Evolutionary conservation across 371 early-diverging fungal species (phyloP), one percentile per base, ranked within the genome.

Genomic region (Mortierella sp.): DNA sequence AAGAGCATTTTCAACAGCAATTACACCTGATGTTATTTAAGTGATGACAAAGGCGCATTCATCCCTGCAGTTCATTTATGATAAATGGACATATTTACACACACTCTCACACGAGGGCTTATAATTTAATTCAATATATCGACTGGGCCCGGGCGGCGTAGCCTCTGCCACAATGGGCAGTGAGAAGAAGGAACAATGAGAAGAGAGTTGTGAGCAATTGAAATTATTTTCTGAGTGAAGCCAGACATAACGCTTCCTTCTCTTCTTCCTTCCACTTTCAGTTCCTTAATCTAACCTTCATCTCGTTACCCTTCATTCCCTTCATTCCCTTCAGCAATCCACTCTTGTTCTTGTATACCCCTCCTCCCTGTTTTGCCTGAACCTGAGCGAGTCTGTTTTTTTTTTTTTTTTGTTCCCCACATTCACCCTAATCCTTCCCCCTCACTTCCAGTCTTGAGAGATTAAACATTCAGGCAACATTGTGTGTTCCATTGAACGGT

Each of bases 71-170:
- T 52, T 52, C 52, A 55, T 55, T 55, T 55, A 28, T 55, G 26
- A 52, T n/a, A 52, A 52, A 52, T 5, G 20, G 9, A 52, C 18
- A 52, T 22, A 52, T 8, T 18, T 9, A 52, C 9, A 52, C 52
- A 52, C 52, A 52, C n/a, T 52, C 28, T 26, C 55, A 28, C 24
- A 55, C 28, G 24, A 28, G 55, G 35, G 58, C 30, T 28, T 24
- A 55, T 55, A 55, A 47, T 18, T 55, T 28, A 55, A 55, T 28
- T 22, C 45, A 62, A 43, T 43, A 9, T n/a, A 45, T 60, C 20
- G 16, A n/a, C 39, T 12, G 28, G 62, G 62, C 45, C 62, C 62
- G 62, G 62, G 62, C 62, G 62, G 62, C 26, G 40, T 45, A n/a
- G 12, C 9, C n/a, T 52, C 52, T 52, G 52, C 52, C 9, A 20